phyloP scores from a whole-genome alignment of 2,329 filamentous ascomycete species.

The Arthrobotrys sphaeroides region DNA sequence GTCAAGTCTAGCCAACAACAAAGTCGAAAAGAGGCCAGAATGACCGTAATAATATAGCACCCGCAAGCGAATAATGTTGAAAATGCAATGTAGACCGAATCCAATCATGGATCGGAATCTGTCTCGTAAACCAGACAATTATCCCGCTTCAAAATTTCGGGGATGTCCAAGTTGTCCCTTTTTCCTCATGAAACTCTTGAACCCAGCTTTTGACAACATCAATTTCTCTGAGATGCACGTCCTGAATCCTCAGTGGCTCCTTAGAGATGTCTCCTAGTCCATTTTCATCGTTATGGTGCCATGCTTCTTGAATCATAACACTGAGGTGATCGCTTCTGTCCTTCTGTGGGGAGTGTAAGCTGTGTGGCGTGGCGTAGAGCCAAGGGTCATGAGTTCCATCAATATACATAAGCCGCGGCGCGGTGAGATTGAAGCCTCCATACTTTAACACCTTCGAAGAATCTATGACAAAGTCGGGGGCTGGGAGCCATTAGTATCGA shows the following conservation, averaged over 20 bases:
- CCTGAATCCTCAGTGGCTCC: constrained; percentile 39
- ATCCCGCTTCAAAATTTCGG: background rate
- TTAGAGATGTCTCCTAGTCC: constrained; percentile 63
- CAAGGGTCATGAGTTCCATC: constrained; percentile 84
- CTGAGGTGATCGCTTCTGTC: constrained; percentile 21
- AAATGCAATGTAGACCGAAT: background rate
- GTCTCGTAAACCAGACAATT: background rate
- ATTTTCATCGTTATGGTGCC: constrained; percentile 85
- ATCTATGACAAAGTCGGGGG: constrained; percentile 71
- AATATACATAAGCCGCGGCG: constrained; percentile 78
- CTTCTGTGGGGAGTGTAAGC: constrained; percentile 66
- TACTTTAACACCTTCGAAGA: constrained; percentile 76
- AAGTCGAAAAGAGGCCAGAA: no score
- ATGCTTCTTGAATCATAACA: constrained; percentile 75
- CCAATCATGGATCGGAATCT: background rate
- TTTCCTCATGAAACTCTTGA: constrained; percentile 27
- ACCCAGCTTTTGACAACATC: constrained; percentile 35
- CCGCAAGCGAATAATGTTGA: no score
- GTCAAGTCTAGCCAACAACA: no score
- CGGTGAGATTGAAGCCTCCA: constrained; percentile 76
- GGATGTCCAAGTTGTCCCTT: constrained; percentile 4
- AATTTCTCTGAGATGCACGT: constrained; percentile 31
- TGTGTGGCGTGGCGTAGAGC: constrained; percentile 77
- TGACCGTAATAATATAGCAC: no score
- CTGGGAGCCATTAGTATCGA: constrained; percentile 79